Evolutionary conservation across 2,329 filamentous ascomycete species (phyloP).

Genomic region (Calonectria multiphialidica): DNA sequence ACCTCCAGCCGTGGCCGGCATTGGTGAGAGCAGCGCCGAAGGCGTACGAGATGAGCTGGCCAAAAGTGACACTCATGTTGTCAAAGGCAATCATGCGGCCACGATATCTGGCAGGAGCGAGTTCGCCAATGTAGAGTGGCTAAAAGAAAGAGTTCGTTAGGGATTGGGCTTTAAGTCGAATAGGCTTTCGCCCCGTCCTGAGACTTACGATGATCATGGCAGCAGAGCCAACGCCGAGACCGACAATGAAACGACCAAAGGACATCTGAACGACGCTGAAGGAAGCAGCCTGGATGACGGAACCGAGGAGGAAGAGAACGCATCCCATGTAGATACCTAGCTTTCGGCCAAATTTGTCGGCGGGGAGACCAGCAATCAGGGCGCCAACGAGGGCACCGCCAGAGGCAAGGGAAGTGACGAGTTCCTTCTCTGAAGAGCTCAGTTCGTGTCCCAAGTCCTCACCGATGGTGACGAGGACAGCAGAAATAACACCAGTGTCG

Average conservation of each 20-base stretch:
- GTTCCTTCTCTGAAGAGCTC: slow-evolving; percentile 53
- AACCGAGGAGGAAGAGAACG: slow-evolving; percentile 31
- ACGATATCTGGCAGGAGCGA: slow-evolving; percentile 60
- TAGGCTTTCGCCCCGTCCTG: background rate
- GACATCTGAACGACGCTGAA: slow-evolving; percentile 35
- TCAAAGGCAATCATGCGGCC: slow-evolving; percentile 61
- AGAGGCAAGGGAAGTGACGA: slow-evolving; percentile 62
- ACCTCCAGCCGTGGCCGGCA: slow-evolving; percentile 57
- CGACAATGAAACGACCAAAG: slow-evolving; percentile 54
- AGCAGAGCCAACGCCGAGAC: slow-evolving; percentile 59
- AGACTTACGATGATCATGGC: slow-evolving; percentile 55
- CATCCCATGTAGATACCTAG: slow-evolving; percentile 35
- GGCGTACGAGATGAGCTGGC: slow-evolving; percentile 54
- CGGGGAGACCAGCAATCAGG: slow-evolving; percentile 33
- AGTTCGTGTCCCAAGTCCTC: slow-evolving; percentile 27
- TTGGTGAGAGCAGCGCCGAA: slow-evolving; percentile 53
- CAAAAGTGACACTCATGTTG: slow-evolving; percentile 57
- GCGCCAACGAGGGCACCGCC: slow-evolving; percentile 44
- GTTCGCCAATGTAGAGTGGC: slow-evolving; percentile 58
- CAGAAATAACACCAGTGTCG: slow-evolving; percentile 62
- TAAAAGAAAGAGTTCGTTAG: background rate
- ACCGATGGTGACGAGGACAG: slow-evolving; percentile 57
- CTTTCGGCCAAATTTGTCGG: slow-evolving; percentile 34
- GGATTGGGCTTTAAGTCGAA: background rate
- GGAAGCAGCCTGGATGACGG: slow-evolving; percentile 32